phyloP scores from a whole-genome alignment of 78 protist genomes.

The Protostelium mycophagum region DNA sequence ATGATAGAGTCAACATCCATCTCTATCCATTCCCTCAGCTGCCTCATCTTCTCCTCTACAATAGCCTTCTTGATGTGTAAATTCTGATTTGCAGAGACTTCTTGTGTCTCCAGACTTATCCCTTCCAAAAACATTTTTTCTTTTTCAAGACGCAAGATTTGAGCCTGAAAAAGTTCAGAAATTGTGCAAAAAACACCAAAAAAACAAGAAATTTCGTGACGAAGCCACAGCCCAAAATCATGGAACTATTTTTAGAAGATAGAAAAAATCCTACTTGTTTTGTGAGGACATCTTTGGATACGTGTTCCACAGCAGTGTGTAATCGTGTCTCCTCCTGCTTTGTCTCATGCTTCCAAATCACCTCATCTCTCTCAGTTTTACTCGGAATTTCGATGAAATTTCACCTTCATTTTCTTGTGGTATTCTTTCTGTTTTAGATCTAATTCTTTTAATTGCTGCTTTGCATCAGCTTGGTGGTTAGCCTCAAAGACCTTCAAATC shows the following conservation, averaged over 20 bases:
- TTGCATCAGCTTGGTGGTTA: not conserved
- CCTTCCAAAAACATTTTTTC: not conserved
- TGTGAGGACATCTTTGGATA: not conserved
- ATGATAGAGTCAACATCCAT: not conserved
- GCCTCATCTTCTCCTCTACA: not conserved
- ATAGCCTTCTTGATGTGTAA: not conserved
- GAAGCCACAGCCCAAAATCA: not conserved
- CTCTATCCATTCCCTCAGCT: not conserved
- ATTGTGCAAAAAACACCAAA: not conserved
- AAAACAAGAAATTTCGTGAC: not conserved
- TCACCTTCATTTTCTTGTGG: not conserved
- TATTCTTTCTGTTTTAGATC: not conserved
- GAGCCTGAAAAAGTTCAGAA: not conserved
- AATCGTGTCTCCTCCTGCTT: not conserved
- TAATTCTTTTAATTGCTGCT: not conserved
- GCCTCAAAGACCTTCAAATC: not conserved
- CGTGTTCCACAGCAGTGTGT: not conserved
- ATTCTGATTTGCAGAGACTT: not conserved
- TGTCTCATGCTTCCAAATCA: not conserved
- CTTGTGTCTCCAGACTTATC: not conserved
- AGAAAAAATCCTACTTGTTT: not conserved
- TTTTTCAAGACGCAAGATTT: not conserved
- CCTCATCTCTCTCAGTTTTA: not conserved
- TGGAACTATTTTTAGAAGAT: too few relatives aligned
- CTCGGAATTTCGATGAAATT: too few relatives aligned